A percentile compares a stretch with the other conserved stretches of the same genome.
phyloP scores from a whole-genome alignment of 331 rosid species.

The Dryas integrifolia region DNA sequence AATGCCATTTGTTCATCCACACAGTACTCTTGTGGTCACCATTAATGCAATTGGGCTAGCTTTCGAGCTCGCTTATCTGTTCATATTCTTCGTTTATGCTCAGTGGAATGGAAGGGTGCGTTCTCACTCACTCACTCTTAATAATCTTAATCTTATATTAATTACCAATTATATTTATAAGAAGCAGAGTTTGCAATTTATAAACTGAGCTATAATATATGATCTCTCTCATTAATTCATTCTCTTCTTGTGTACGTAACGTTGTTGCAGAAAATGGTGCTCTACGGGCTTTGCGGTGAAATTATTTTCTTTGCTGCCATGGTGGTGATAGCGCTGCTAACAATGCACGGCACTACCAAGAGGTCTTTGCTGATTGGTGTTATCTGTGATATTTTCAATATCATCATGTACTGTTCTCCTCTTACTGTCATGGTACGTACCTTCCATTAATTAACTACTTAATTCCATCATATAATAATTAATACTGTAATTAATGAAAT shows the following conservation, averaged over 20 bases:
- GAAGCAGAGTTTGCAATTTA: too few species aligned
- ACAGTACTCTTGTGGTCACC: conserved; percentile 55
- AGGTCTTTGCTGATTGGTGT: conserved; percentile 67
- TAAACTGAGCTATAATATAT: too few species aligned
- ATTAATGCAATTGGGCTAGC: conserved; percentile 52
- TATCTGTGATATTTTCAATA: conserved; percentile 58
- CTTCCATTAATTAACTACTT: too few species aligned
- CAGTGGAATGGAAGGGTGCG: conserved; percentile 39
- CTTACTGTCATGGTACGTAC: conserved; percentile 65
- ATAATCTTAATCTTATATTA: too few species aligned
- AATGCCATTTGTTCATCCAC: conserved; percentile 62
- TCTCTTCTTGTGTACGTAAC: neutral
- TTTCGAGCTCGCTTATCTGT: conserved; percentile 40
- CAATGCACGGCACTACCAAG: conserved; percentile 28
- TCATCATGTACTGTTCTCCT: conserved; percentile 72
- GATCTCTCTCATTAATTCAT: too few species aligned
- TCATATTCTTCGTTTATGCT: conserved; percentile 42
- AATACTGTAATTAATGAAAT: too few species aligned
- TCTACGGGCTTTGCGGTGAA: conserved; percentile 18
- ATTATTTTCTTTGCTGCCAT: conserved; percentile 37
- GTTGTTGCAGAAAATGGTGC: conserved; percentile 44
- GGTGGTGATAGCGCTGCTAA: conserved; percentile 33
- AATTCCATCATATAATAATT: too few species aligned
- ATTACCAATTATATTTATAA: too few species aligned
- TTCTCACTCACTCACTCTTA: neutral